Base-by-base conservation (phyloP, 2,329 filamentous ascomycete genomes). In the Aureobasidium sp. region DNA sequence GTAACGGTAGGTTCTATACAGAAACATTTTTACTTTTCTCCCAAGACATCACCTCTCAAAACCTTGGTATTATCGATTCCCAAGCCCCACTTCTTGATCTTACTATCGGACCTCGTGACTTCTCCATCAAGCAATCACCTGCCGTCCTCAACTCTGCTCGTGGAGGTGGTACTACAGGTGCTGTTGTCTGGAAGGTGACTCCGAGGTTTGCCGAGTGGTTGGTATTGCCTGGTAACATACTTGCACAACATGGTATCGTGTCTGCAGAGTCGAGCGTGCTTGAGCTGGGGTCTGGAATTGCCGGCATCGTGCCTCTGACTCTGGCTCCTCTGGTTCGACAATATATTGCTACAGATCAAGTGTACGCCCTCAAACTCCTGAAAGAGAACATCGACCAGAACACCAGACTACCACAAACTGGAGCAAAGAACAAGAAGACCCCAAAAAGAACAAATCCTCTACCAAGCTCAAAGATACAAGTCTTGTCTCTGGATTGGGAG, bases 21-120 rank as follows among this genome's bases (percentile, higher is more conserved):
- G 93, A 97, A 77, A 90, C 90, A 5, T 97, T 96, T 70, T 76
- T 92, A 40, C 81, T 97, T 61, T 97, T 96, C 78, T 87, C 90
- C 47, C 85, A 88, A 71, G 77, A 84, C 19, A 83, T 90, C 29
- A 85, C 88, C 0, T 88, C 88, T 14, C 84, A 85, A 60, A 86
- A 91, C 68, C 85, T 97, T 11, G 94, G 93, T 70, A 94, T 97
- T 74, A 77, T 97, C 65, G 87, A 96, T 72, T 78, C 88, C 17
- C 85, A 82, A 66, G 85, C 89, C 11, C 72, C 81, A 1, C 75
- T 77, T 1, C 73, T 97, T 39, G 69, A 71, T 9, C 45, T 96
- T 63, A 81, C 81, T 37, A 81, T 97, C 64, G 84, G 79, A 60
- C 85, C 81, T 61, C 81, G 80, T 58, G 89, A 96, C 70, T 85